Evolutionary conservation across 208 protist species (phyloP).

Genomic region (Leishmania martiniquensis): DNA sequence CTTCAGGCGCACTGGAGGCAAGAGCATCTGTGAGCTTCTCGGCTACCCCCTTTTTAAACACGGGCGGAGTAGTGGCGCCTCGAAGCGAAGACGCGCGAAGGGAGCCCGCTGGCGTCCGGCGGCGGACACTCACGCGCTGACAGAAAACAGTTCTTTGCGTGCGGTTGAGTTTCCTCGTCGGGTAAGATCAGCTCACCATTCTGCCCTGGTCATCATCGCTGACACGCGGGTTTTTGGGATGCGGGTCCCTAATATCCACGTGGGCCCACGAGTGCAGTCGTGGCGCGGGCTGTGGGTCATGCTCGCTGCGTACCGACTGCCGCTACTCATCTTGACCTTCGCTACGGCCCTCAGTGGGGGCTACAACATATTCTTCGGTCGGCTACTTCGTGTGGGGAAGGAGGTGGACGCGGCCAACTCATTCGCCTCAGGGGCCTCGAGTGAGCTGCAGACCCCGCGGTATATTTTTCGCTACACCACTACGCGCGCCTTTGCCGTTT

Average conservation of each 20-base stretch:
- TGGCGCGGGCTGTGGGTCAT: constrained; percentile 5
- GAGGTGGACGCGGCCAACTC: not conserved
- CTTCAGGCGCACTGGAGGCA: too few species aligned
- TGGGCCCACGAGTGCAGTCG: not conserved
- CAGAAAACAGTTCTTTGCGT: not conserved
- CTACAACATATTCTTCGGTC: constrained; percentile 20
- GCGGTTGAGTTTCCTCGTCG: not conserved
- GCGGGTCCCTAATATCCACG: constrained; percentile 22
- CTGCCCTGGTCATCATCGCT: too few species aligned
- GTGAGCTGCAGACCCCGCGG: not conserved
- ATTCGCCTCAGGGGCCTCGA: not conserved
- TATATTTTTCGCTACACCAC: constrained; percentile 7
- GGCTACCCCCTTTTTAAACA: not conserved
- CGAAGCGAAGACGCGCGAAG: too few species aligned
- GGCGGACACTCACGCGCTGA: not conserved
- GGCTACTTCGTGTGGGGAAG: not conserved
- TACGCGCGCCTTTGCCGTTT: constrained; percentile 6
- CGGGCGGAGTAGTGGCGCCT: too few species aligned
- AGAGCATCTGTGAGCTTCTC: too few species aligned
- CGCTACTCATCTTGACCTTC: constrained; percentile 19
- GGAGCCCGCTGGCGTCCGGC: too few species aligned
- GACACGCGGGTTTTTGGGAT: constrained; percentile 11
- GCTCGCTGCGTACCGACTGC: constrained; percentile 25
- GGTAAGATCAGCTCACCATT: not conserved
- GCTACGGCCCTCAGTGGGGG: constrained; percentile 10